These are phyloP conservation scores for Halenospora varia DNA, from an alignment of 495 filamentous ascomycete genomes.

Conservation along the genomic window DNA sequence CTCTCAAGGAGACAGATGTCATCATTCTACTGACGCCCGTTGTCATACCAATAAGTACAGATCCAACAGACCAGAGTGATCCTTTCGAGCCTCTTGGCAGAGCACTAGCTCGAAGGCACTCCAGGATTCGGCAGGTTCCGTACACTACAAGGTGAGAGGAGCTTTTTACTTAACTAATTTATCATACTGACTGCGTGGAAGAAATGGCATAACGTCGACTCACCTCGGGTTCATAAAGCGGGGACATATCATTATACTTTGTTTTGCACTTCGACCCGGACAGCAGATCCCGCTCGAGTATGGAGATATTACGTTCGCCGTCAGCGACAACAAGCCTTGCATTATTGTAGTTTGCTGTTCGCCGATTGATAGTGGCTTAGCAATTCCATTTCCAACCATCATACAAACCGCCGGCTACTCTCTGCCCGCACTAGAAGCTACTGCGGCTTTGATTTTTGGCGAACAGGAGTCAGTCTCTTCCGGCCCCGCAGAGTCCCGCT, in stretches of 20 bases:
- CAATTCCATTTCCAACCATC: conserved; percentile 39
- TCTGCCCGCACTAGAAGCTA: conserved; percentile 46
- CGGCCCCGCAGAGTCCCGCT: conserved; percentile 13
- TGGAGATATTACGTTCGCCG: conserved; percentile 36
- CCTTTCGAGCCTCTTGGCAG: conserved; percentile 58
- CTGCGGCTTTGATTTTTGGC: conserved; percentile 51
- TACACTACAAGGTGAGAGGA: conserved; percentile 38
- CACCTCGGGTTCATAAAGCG: conserved; percentile 57
- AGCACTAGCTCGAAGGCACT: conserved; percentile 48
- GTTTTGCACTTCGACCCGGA: conserved; percentile 34
- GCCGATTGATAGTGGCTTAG: conserved; percentile 11
- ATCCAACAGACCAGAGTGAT: conserved; percentile 33
- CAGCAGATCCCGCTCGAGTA: conserved; percentile 34
- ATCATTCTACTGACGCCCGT: conserved; percentile 58
- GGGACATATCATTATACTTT: conserved; percentile 44
- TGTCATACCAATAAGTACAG: conserved; percentile 37
- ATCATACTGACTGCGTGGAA: neutral
- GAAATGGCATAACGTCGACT: conserved; percentile 52
- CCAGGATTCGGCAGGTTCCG: conserved; percentile 56
- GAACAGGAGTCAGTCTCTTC: conserved; percentile 22
- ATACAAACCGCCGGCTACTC: conserved; percentile 44
- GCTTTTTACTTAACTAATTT: neutral
- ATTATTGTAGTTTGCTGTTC: conserved; percentile 46
- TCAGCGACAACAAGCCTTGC: conserved; percentile 45
- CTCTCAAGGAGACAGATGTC: conserved; percentile 34